Conservation (phyloP, 495 filamentous ascomycete genomes). For the Astrocystis sublimbata region DNA sequence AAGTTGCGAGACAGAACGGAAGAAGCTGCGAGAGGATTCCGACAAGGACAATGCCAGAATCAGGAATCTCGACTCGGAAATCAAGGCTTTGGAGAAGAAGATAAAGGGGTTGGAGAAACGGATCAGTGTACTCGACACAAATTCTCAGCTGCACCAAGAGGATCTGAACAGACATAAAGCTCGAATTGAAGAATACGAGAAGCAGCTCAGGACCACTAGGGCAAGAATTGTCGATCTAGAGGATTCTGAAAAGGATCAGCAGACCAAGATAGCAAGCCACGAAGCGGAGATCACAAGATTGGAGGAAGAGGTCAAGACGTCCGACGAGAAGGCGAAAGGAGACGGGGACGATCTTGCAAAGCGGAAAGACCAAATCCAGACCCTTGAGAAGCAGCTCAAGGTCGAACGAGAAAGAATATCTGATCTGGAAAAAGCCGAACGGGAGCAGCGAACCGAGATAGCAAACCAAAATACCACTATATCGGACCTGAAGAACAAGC, state of each 20-base stretch:
- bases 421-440: not conserved
- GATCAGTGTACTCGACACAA: no score
- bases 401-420: not conserved
- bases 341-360: not conserved
- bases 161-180: not conserved
- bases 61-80: not conserved
- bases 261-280: not conserved
- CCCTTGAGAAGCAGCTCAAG: not conserved
- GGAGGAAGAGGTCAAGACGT: no score
- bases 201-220: not conserved
- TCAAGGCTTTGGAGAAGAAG: constrained; percentile 8
- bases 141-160: no score
- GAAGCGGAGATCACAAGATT: not conserved
- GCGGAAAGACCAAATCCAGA: not conserved
- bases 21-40: constrained; percentile 6
- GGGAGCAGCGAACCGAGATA: not conserved
- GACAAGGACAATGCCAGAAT: not conserved
- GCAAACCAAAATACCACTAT: not conserved
- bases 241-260: not conserved
- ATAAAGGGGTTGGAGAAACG: not conserved
- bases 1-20: not conserved
- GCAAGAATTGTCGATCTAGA: not conserved
- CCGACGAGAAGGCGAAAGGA: no score
- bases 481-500: not conserved
- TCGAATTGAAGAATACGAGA: not conserved